Conservation (phyloP, 805 yeast genomes). For the Candida xyloterini region DNA sequence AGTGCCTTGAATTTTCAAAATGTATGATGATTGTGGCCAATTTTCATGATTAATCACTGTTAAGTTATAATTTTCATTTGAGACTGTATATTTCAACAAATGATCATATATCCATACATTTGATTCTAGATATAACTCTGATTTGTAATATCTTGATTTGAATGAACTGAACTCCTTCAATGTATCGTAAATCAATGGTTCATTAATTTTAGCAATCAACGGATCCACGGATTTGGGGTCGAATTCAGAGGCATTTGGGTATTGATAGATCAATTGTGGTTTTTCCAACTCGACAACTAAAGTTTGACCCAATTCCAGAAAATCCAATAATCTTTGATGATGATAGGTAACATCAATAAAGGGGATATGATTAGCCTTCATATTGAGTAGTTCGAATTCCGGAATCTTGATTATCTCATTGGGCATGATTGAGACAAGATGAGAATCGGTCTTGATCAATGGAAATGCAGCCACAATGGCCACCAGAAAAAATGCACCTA, state of each 20-base stretch:
- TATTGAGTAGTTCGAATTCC: constrained; percentile 36
- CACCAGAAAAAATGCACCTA: background rate
- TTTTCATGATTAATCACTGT: constrained; percentile 14
- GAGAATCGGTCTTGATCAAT: background rate
- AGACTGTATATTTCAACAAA: constrained; percentile 4
- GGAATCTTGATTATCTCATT: constrained; percentile 20
- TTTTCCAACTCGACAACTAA: constrained; percentile 5
- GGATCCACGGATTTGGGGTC: constrained; percentile 38
- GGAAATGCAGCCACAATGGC: constrained; percentile 4
- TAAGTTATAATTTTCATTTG: constrained; percentile 13
- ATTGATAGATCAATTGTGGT: constrained; percentile 36
- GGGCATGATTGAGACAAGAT: constrained; percentile 9
- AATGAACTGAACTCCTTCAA: constrained; percentile 18
- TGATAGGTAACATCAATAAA: constrained; percentile 41
- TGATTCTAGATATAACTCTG: constrained; percentile 63
- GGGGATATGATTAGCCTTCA: constrained; percentile 33
- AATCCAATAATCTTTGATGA: constrained; percentile 5
- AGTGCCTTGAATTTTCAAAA: constrained; percentile 13
- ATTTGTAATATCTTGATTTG: constrained; percentile 75
- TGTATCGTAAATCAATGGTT: constrained; percentile 9
- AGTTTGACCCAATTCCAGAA: background rate
- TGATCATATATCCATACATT: constrained; percentile 63
- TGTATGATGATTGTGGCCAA: constrained; percentile 23
- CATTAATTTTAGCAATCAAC: constrained; percentile 9
- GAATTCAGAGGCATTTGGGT: constrained; percentile 46